Evolutionary conservation across 768 basidiomycete species (phyloP).

Genomic region (Termitomyces sp.): DNA sequence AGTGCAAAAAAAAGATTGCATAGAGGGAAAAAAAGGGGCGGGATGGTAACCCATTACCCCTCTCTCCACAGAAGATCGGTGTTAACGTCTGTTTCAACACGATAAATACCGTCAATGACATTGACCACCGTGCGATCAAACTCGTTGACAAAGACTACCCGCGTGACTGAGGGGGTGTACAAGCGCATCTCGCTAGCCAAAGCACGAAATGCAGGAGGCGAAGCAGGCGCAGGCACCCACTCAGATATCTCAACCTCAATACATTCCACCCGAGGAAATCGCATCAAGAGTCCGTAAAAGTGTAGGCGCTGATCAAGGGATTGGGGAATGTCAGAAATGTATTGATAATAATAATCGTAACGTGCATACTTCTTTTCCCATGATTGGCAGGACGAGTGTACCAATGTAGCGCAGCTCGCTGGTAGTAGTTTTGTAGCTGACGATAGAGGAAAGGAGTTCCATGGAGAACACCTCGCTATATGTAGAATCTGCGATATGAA

Average conservation of each 20-base stretch:
- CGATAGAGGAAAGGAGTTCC: slow-evolving; percentile 43
- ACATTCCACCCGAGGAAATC: slow-evolving; percentile 43
- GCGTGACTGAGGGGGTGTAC: slow-evolving; percentile 47
- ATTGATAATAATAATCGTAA: slow-evolving; percentile 5
- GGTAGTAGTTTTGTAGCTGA: slow-evolving; percentile 27
- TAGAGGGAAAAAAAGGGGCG: background rate
- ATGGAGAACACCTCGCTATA: slow-evolving; percentile 52
- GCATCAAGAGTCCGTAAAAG: slow-evolving; percentile 58
- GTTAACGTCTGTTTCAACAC: slow-evolving; percentile 24
- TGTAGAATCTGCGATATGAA: slow-evolving; percentile 59
- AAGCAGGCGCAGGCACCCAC: slow-evolving; percentile 56
- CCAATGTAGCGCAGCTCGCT: slow-evolving; percentile 53
- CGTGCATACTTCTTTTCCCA: slow-evolving; percentile 44
- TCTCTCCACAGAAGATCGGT: slow-evolving; percentile 31
- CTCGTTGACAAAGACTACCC: slow-evolving; percentile 58
- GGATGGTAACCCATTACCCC: slow-evolving; percentile 11
- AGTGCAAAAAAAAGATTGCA: background rate
- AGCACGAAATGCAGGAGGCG: slow-evolving; percentile 50
- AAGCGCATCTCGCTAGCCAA: slow-evolving; percentile 56
- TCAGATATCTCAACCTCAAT: slow-evolving; percentile 61
- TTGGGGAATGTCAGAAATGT: slow-evolving; percentile 5
- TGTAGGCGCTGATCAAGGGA: slow-evolving; percentile 41
- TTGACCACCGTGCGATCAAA: slow-evolving; percentile 53
- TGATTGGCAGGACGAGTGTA: slow-evolving; percentile 58
- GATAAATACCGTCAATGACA: slow-evolving; percentile 29